Conservation (phyloP, 192 early-diverging fungal genomes). For the Rhizoclosmatium globosum region DNA sequence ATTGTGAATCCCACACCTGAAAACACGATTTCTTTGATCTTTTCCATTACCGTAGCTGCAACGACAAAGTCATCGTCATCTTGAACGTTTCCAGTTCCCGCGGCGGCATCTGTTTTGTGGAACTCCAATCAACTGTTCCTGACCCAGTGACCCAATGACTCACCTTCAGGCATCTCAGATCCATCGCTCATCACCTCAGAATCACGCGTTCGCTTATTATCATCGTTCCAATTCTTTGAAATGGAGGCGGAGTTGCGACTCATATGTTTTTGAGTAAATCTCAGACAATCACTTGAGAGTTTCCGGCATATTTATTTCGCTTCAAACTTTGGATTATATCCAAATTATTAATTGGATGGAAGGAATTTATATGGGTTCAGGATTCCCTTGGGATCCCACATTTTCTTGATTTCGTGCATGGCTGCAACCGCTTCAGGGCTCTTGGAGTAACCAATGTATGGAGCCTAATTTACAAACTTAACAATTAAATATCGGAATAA, state of each 20-base stretch:
- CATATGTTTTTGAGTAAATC: no score
- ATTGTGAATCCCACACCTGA: not conserved
- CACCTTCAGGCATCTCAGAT: no score
- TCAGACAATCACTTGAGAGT: no score
- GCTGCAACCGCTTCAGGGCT: constrained; percentile 77
- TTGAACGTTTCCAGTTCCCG: not conserved
- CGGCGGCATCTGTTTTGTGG: no score
- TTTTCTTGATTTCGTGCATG: constrained; percentile 86
- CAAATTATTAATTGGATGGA: not conserved
- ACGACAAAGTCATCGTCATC: constrained; percentile 8
- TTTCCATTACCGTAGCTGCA: not conserved
- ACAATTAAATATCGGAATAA: not conserved
- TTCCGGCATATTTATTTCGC: no score
- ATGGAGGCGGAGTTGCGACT: no score
- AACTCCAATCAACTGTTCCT: no score
- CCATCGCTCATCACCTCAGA: no score
- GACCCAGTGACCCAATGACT: no score
- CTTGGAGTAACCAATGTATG: constrained; percentile 81
- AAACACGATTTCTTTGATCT: not conserved
- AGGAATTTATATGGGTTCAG: constrained; percentile 68
- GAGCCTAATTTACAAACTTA: constrained; percentile 35
- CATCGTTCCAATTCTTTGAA: no score
- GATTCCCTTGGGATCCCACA: constrained; percentile 94
- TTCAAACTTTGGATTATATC: no score
- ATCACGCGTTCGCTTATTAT: no score